Evolutionary conservation across 2,329 filamentous ascomycete species (phyloP).

Genomic region (Calonectria pteridis): DNA sequence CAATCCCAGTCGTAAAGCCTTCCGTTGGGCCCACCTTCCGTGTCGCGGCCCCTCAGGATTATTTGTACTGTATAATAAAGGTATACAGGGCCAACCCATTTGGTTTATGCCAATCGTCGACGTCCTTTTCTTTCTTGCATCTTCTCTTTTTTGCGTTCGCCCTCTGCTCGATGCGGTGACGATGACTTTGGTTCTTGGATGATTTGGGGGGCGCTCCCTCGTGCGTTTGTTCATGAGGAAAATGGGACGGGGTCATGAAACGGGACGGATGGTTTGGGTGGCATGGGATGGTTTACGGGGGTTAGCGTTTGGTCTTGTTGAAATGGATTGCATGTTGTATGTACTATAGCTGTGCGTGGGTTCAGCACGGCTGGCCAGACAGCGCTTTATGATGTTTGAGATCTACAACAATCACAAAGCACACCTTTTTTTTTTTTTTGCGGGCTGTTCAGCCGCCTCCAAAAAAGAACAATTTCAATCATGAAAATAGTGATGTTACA

Average conservation of each 20-base stretch:
- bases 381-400: conserved; percentile 23
- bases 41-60: conserved; percentile 15
- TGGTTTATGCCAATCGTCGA: conserved; percentile 29
- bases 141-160: conserved; percentile 23
- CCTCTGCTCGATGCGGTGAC: conserved; percentile 22
- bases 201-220: conserved; percentile 14
- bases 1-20: conserved; percentile 38
- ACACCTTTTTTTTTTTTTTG: conserved; percentile 13
- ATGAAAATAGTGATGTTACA: conserved; percentile 32
- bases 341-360: conserved; percentile 30
- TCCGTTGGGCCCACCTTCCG: neutral
- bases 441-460: conserved; percentile 16
- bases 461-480: neutral
- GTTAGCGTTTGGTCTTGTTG: conserved; percentile 33
- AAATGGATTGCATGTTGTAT: conserved; percentile 28
- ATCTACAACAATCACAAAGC: conserved; percentile 24
- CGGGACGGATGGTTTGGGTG: conserved; percentile 22
- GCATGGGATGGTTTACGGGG: conserved; percentile 25
- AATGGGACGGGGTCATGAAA: conserved; percentile 22
- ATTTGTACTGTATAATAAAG: conserved; percentile 41
- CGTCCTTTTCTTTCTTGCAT: conserved; percentile 28
- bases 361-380: conserved; percentile 17
- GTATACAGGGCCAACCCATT: conserved; percentile 29
- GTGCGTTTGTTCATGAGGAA: conserved; percentile 21
- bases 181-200: conserved; percentile 26